Base-by-base conservation (phyloP, 805 yeast species). In the Vanderwaltozyma tropicalis region DNA sequence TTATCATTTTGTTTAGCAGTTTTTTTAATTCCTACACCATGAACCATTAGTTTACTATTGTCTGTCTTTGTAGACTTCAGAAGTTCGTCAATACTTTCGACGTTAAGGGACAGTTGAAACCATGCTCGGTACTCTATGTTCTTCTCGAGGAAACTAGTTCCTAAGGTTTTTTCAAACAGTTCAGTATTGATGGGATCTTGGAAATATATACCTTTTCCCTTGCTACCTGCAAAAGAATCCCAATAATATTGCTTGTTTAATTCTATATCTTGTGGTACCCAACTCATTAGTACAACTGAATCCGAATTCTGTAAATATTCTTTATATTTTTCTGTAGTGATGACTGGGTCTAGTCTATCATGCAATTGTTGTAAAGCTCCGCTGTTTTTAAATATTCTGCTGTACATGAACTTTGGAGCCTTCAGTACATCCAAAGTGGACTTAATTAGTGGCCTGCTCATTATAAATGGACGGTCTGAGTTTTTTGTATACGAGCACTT, bases 181-280 rank as follows among this genome's bases (percentile, higher is more conserved):
- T 17, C 19, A 2, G 29, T 6, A 13, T 39, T 27, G 12, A 39
- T 22, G 2, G 39, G 31, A 5, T 30, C 31, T 16, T 19, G 22
- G 17, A 36, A 32, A 28, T 32, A 24, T 14, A 14, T 16, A 10
- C 31, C 39, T 18, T 21, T 28, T 5, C 22, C n/a, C 12, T 13
- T n/a, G 18, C 17, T 17, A 3, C 34, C 28, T 16, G 37, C 43
- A 21, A 43, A 45, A 18, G 27, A 26, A 6, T 34, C 28, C 49
- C 49, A 45, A 15, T 28, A 41, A 30, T 41, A 39, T 7, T 14
- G 28, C 15, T 19, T 31, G 20, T 36, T 15, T 7, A 36, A 15
- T 10, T 3, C 13, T 12, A 30, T 9, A 25, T 36, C 34, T 10
- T 32, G 28, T 11, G 27, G 31, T 6, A 11, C 15, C 41, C 41